These are phyloP conservation scores for Fusarium verticillioides DNA, from an alignment of 2,329 filamentous ascomycete species.

Conservation along the genomic window DNA sequence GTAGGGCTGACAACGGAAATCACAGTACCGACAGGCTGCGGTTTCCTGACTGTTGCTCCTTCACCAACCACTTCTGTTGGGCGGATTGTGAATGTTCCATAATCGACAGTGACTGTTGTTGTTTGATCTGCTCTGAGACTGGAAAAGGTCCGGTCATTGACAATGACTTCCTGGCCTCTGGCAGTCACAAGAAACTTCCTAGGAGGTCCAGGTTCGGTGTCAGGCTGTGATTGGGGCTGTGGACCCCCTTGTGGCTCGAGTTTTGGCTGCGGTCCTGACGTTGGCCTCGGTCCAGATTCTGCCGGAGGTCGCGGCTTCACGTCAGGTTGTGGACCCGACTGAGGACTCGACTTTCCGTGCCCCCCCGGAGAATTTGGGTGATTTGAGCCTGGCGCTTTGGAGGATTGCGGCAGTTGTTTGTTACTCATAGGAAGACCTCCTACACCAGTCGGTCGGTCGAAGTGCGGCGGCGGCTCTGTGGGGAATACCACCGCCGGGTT, in stretches of 20 bases:
- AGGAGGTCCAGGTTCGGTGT: constrained; percentile 11
- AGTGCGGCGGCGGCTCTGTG: constrained; percentile 53
- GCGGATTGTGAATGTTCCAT: constrained; percentile 59
- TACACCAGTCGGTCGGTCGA: constrained; percentile 44
- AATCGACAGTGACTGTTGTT: constrained; percentile 54
- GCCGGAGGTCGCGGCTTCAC: constrained; percentile 1
- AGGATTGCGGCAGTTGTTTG: constrained; percentile 38
- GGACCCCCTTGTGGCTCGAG: constrained; percentile 1
- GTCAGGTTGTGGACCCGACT: not conserved
- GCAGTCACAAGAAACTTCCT: constrained; percentile 56
- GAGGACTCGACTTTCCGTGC: not conserved
- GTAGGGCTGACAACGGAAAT: constrained; percentile 51
- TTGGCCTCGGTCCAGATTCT: not conserved
- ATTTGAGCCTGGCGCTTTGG: not conserved
- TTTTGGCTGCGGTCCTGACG: not conserved
- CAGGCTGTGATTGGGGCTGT: constrained; percentile 1
- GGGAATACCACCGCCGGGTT: constrained; percentile 62
- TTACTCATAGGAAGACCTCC: constrained; percentile 12
- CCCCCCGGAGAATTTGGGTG: not conserved
- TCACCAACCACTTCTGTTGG: constrained; percentile 59
- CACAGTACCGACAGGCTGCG: constrained; percentile 46
- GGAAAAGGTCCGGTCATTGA: constrained; percentile 59
- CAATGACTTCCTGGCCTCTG: constrained; percentile 57
- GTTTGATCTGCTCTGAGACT: constrained; percentile 52
- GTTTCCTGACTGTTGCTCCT: constrained; percentile 58